Conservation (phyloP, 2,329 filamentous ascomycete species). For the Seiridium cupressi region DNA sequence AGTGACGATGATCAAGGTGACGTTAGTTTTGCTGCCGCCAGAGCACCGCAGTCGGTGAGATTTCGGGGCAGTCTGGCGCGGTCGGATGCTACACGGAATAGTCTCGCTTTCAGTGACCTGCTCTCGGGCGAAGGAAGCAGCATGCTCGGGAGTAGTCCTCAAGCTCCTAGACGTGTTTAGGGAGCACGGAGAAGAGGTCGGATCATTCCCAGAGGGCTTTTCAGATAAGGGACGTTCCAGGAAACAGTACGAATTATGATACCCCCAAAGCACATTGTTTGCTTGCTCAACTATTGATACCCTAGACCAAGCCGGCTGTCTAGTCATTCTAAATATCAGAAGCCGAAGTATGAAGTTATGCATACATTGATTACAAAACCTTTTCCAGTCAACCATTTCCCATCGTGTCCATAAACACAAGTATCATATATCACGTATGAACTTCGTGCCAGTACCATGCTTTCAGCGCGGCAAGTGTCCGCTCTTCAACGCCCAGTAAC, state of each 20-base stretch:
- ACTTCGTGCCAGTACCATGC: conserved; percentile 1
- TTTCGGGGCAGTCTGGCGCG: conserved; percentile 36
- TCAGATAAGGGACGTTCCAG: background rate
- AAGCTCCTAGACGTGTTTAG: conserved; percentile 33
- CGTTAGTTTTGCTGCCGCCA: conserved; percentile 35
- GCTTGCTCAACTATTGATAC: background rate
- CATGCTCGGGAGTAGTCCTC: conserved; percentile 54
- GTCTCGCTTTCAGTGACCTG: conserved; percentile 56
- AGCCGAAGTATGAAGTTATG: conserved; percentile 25
- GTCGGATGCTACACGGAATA: conserved; percentile 42
- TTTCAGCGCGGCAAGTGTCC: background rate
- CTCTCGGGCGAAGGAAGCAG: conserved; percentile 59
- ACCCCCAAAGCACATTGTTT: conserved; percentile 1
- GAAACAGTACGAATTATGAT: background rate
- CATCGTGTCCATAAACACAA: background rate
- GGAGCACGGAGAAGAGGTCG: background rate
- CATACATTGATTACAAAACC: conserved; percentile 25
- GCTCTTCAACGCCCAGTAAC: background rate
- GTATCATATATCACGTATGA: background rate
- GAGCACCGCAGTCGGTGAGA: conserved; percentile 27
- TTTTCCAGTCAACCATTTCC: background rate
- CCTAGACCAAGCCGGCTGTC: conserved; percentile 5
- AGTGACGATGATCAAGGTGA: conserved; percentile 38
- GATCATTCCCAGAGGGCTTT: background rate
- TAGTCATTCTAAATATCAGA: conserved; percentile 15